phyloP scores from a whole-genome alignment of 129 eudicot genomes.

The Mikania micrantha region DNA sequence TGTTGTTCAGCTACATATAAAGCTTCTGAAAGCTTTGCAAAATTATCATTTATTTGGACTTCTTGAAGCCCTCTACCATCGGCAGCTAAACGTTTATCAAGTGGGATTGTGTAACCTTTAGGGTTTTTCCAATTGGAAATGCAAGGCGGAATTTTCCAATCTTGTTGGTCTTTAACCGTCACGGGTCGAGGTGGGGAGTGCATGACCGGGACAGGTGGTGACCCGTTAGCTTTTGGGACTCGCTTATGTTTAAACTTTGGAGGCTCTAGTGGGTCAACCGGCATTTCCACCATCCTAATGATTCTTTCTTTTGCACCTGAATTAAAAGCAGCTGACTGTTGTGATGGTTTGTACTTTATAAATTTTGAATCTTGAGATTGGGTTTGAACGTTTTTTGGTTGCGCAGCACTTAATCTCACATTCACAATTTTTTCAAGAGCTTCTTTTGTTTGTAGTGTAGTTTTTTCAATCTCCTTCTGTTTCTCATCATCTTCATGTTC shows the following conservation, averaged over 20 bases:
- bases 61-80: slow-evolving; percentile 96
- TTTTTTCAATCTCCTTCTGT: slow-evolving; percentile 74
- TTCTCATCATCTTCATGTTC: slow-evolving; percentile 57
- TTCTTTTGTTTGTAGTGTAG: slow-evolving; percentile 56
- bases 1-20: slow-evolving; percentile 80
- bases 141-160: slow-evolving; percentile 96
- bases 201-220: slow-evolving; percentile 94
- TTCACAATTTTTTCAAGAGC: slow-evolving; percentile 86
- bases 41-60: slow-evolving; percentile 83
- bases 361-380: slow-evolving; percentile 59
- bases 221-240: slow-evolving; percentile 86
- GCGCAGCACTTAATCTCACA: slow-evolving; percentile 85
- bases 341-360: slow-evolving; percentile 83
- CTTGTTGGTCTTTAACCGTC: slow-evolving; percentile 88
- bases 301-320: slow-evolving; percentile 89
- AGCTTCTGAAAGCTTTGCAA: slow-evolving; percentile 83
- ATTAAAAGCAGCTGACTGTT: slow-evolving; percentile 76
- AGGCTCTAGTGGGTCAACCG: slow-evolving; percentile 88
- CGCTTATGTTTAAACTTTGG: slow-evolving; percentile 93
- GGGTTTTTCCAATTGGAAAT: slow-evolving; percentile 96
- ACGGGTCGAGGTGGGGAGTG: slow-evolving; percentile 94
- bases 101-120: slow-evolving; percentile 84
- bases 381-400: slow-evolving; percentile 75
- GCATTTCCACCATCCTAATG: slow-evolving; percentile 90
- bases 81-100: slow-evolving; percentile 90